Evolutionary conservation across 2,329 filamentous ascomycete species (phyloP), one percentile per base, ranked within the genome.

Genomic region (Fusarium veterinarium): DNA sequence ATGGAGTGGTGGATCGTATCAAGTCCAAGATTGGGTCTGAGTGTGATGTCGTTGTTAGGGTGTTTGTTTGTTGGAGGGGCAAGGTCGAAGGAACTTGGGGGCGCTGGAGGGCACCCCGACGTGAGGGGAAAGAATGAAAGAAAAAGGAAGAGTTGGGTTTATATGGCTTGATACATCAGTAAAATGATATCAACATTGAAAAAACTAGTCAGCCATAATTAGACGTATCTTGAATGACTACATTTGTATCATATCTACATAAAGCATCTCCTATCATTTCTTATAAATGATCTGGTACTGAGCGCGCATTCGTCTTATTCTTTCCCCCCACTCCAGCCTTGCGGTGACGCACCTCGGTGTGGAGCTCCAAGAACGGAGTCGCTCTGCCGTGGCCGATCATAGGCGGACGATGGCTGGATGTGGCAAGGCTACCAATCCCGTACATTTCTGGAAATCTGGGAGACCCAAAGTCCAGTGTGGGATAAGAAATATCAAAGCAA

Each of bases 11-110:
- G 58, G 52, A 37, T 40, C 30, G 30, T 35, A 19, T 25, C 30
- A 35, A 51, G 46, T 23, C 30, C 30, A 33, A 31, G 46, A 49
- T 33, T 33, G 30, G 31, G 38, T 16, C 23, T 31, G 42, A 63
- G 23, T 63, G 59, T 60, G 56, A 72, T 74, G 73, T 62, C 61
- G 71, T 75, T 52, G 73, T 61, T 62, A 60, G 68, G 75, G 67
- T 53, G 14, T 40, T 38, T 37, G 31, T 51, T 20, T 69, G 70
- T 71, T 75, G 62, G 75, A 76, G 75, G 75, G 75, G 74, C 72
- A 76, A 37, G 31, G 48, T 25, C 51, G 56, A 63, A 52, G 40
- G 41, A 55, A 59, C 52, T 61, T 38, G 72, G 74, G 73, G 74
- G 33, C 23, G 6, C 48, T 28, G 19, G 23, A 52, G 7, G 31